phyloP scores from a whole-genome alignment of 164 flowering plant genomes.

The Stephania japonica region DNA sequence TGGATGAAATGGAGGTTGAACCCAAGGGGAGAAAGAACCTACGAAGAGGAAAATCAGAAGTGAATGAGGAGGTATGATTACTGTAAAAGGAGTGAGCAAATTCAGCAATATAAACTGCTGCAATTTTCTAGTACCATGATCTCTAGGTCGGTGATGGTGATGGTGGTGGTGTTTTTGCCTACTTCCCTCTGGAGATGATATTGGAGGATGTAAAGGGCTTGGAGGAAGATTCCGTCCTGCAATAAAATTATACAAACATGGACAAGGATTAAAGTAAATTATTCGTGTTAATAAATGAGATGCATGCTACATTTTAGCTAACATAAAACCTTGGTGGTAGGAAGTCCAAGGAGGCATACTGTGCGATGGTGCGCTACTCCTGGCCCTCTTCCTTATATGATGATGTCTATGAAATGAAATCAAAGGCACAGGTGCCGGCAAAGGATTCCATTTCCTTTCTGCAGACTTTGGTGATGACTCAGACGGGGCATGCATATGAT shows the following conservation, averaged over 20 bases:
- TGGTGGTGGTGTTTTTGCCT: slow-evolving; percentile 22
- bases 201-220: slow-evolving; percentile 21
- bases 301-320: not conserved
- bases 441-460: slow-evolving; percentile 12
- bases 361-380: slow-evolving; percentile 27
- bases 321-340: slow-evolving; percentile 36
- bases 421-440: slow-evolving; percentile 36
- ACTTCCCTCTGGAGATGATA: slow-evolving; percentile 19
- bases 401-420: slow-evolving; percentile 25
- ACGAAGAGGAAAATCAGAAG: slow-evolving; percentile 11
- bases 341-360: slow-evolving; percentile 27
- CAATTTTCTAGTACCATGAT: slow-evolving; percentile 28
- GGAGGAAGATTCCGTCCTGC: slow-evolving; percentile 30
- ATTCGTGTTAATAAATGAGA: not conserved
- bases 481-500: slow-evolving; percentile 29
- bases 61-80: slow-evolving; percentile 3
- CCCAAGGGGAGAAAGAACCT: slow-evolving; percentile 32
- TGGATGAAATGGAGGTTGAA: slow-evolving; percentile 30
- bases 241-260: slow-evolving; percentile 9
- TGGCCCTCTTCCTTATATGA: slow-evolving; percentile 27
- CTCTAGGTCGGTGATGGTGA: slow-evolving; percentile 30
- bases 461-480: slow-evolving; percentile 21
- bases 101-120: not conserved
- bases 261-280: not conserved
- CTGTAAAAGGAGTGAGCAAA: not conserved